phyloP scores from a whole-genome alignment of 2,329 filamentous ascomycete species.

The Berkeleyomyces rouxiae region DNA sequence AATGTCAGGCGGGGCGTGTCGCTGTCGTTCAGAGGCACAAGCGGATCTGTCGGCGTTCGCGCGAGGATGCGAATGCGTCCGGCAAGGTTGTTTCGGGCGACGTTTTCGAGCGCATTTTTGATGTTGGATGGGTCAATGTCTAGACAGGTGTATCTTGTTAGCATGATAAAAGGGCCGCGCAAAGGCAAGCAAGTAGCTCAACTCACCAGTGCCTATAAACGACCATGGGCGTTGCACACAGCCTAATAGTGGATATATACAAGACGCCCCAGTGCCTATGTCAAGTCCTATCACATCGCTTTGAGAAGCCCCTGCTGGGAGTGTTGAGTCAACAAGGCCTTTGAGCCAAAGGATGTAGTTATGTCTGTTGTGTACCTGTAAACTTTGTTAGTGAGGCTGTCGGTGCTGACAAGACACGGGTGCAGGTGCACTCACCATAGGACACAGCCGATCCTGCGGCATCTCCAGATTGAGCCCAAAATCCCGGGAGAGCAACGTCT shows the following conservation, averaged over 20 bases:
- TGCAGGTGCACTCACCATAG: slow-evolving; percentile 41
- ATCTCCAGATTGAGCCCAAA: slow-evolving; percentile 58
- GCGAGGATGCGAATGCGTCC: slow-evolving; percentile 47
- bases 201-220: slow-evolving; percentile 46
- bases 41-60: slow-evolving; percentile 30
- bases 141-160: slow-evolving; percentile 14
- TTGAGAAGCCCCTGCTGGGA: slow-evolving; percentile 31
- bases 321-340: slow-evolving; percentile 55
- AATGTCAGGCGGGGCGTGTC: slow-evolving; percentile 48
- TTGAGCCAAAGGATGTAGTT: slow-evolving; percentile 90
- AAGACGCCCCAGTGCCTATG: slow-evolving; percentile 78
- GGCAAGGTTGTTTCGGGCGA: slow-evolving; percentile 46
- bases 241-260: slow-evolving; percentile 77
- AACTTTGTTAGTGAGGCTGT: background rate
- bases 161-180: background rate
- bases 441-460: slow-evolving; percentile 66
- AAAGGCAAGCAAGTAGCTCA: background rate
- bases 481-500: slow-evolving; percentile 56
- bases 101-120: slow-evolving; percentile 47
- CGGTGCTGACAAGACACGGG: background rate
- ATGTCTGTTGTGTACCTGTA: slow-evolving; percentile 47
- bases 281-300: slow-evolving; percentile 53
- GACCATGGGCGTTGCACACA: slow-evolving; percentile 56
- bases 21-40: slow-evolving; percentile 48
- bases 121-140: slow-evolving; percentile 65